Base-by-base conservation (phyloP, 306 rosid genomes). In the Rosa multiflora region DNA sequence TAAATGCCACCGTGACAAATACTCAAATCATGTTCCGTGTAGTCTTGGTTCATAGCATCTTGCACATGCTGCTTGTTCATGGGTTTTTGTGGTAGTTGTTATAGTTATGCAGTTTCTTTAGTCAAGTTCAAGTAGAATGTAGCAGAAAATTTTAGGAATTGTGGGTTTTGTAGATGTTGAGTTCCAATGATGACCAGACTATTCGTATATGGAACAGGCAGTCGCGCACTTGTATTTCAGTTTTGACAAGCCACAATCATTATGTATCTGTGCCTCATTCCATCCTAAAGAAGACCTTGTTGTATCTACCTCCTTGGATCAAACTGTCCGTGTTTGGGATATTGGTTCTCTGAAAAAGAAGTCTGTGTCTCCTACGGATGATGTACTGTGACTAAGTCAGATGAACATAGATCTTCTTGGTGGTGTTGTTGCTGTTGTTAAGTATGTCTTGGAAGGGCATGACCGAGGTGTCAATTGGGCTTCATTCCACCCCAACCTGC, bases 121-220 rank as follows among this genome's bases (percentile, higher is more conserved):
- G 35, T 32, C 35, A 32, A 32, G 35, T 32, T 32, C 35, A 32
- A 32, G 35, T 32, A 1, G 35, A 32, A 32, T 32, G 35, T 32
- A 32, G 35, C 35, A 32, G 35, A 32, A 32, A 32, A 32, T 32
- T 32, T 32, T 32, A 32, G 35, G 35, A 32, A 32, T 32, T 32
- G 35, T 32, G 35, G 35, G 35, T 32, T 32, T 32, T 32, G 35
- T 32, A 32, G 35, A 32, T 32, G 35, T 32, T 94, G 76, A 94
- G 98, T 80, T 97, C 97, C 59, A 94, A 97, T 82, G 98, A 94
- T 81, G 98, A 94, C 87, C 98, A 94, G 84, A 94, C 98, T 49
- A 94, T 94, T 80, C 97, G 98, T 46, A 89, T 94, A 44, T 94
- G 98, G 97, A 94, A 94, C 85, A 92, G 98, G 98, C 98, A 94